Evolutionary conservation across 2,329 filamentous ascomycete species (phyloP).

Genomic region (Arthrobotrys pseudoclavata): DNA sequence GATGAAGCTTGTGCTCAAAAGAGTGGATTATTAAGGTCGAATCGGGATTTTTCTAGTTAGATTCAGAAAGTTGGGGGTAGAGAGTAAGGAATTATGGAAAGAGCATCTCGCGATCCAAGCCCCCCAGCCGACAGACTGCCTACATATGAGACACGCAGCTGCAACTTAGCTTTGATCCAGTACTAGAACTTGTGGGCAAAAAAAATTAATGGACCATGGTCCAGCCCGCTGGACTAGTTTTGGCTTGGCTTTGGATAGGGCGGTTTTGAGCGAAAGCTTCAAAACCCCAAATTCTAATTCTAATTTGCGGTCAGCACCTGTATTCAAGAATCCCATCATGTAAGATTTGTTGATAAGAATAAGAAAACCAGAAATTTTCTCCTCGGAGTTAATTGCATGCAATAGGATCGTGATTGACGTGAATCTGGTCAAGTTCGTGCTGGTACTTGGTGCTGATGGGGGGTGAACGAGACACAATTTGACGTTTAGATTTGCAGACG

Average conservation of each 20-base stretch:
- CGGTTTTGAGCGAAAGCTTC: slow-evolving; percentile 50
- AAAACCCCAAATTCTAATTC: slow-evolving; percentile 37
- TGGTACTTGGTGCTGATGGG: not conserved
- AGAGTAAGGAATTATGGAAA: slow-evolving; percentile 17
- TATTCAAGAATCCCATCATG: slow-evolving; percentile 41
- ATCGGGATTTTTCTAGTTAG: slow-evolving; percentile 25
- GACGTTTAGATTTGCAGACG: slow-evolving; percentile 9
- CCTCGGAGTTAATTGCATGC: slow-evolving; percentile 23
- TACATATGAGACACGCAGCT: slow-evolving; percentile 31
- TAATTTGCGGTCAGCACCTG: slow-evolving; percentile 22
- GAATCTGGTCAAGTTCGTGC: not conserved
- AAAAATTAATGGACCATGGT: slow-evolving; percentile 27
- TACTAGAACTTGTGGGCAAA: slow-evolving; percentile 21
- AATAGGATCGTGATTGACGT: slow-evolving; percentile 4
- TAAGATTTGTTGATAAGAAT: slow-evolving; percentile 27
- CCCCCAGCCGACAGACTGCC: slow-evolving; percentile 20
- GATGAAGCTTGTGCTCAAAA: slow-evolving; percentile 17
- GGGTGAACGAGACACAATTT: slow-evolving; percentile 22
- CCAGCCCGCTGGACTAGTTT: slow-evolving; percentile 41
- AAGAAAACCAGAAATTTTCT: slow-evolving; percentile 7
- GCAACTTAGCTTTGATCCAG: slow-evolving; percentile 19
- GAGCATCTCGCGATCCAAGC: slow-evolving; percentile 31
- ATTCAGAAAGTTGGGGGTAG: slow-evolving; percentile 17
- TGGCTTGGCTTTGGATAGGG: slow-evolving; percentile 27
- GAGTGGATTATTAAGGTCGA: slow-evolving; percentile 19